Evolutionary conservation across 2,329 filamentous ascomycete genomes (phyloP), one percentile per base, ranked within the genome.

Genomic region (Beauveria sp.): DNA sequence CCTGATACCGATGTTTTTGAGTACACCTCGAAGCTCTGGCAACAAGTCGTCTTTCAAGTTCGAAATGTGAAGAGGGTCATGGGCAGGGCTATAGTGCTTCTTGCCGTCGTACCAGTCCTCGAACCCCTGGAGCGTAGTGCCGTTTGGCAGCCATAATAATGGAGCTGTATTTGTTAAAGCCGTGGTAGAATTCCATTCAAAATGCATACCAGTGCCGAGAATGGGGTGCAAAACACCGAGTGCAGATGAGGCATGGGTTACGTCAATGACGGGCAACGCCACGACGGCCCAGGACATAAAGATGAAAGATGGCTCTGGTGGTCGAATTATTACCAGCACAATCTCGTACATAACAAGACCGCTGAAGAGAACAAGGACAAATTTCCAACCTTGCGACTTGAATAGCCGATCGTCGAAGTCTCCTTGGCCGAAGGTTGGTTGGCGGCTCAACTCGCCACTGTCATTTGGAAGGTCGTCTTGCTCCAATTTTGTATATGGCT

Each of bases 21-120:
- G 59, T 51, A 67, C 68, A 5, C 64, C 66, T 1, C 65, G 64
- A 2, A 75, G 64, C 2, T 62, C 64, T 9, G 70, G 57, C 1
- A 73, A 61, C 0, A 77, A 45, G 0, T 68, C 67, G 14, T 74
- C 66, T 2, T 76, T 63, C 3, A 75, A 64, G 42, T 79, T 78
- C 0, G 74, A 72, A 22, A 77, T 70, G 47, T 72, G 75, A 40
- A 78, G 47, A 0, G 77, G 77, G 34, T 79, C 77, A 5, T 67
- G 59, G 1, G 64, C 65, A 2, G 75, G 68, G 22, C 63, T 70
- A 50, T 79, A 79, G 52, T 73, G 72, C 1, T 65, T 2, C 24
- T 38, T 52, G 16, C 58, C 30, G 0, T 47, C 47, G 8, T 67
- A 70, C 70, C 70, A 73, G 24, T 75, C 71, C 42, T 71, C 67